Evolutionary conservation across 2,329 filamentous ascomycete species (phyloP).

Genomic region (Curvularia spicifera): DNA sequence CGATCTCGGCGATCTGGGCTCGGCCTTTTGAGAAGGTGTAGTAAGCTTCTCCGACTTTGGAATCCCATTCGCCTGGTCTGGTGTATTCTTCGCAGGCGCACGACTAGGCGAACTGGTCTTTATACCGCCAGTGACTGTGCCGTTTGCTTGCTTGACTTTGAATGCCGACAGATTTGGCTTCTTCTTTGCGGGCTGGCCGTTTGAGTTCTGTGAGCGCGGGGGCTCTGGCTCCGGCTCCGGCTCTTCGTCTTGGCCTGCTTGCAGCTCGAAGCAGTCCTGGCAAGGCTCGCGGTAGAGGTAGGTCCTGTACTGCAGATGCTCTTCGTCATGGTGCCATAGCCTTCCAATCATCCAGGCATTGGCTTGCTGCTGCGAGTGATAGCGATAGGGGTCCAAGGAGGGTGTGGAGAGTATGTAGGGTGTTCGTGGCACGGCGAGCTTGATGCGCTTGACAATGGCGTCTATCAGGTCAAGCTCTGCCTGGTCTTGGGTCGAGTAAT

Average conservation of each 20-base stretch:
- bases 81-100: slow-evolving; percentile 30
- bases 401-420: slow-evolving; percentile 59
- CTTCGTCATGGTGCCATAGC: slow-evolving; percentile 62
- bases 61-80: slow-evolving; percentile 35
- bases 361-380: slow-evolving; percentile 51
- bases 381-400: slow-evolving; percentile 53
- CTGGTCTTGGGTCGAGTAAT: slow-evolving; percentile 38
- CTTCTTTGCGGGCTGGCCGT: slow-evolving; percentile 59
- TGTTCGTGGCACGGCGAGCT: slow-evolving; percentile 48
- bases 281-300: slow-evolving; percentile 65
- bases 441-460: slow-evolving; percentile 52
- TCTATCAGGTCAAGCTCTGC: slow-evolving; percentile 52
- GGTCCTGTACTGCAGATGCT: slow-evolving; percentile 67
- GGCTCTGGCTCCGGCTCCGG: slow-evolving; percentile 52
- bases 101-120: slow-evolving; percentile 42
- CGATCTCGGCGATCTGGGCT: slow-evolving; percentile 28
- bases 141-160: slow-evolving; percentile 60
- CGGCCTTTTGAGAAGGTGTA: slow-evolving; percentile 22
- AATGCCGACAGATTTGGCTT: slow-evolving; percentile 68
- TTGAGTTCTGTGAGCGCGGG: slow-evolving; percentile 42
- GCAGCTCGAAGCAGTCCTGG: slow-evolving; percentile 55
- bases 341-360: slow-evolving; percentile 55
- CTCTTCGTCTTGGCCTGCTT: slow-evolving; percentile 62
- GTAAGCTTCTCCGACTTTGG: slow-evolving; percentile 30
- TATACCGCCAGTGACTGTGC: slow-evolving; percentile 36